Evolutionary conservation across 345 rosid species (phyloP), one percentile per base, ranked within the genome.

Genomic region (Eucalyptus caleyi): DNA sequence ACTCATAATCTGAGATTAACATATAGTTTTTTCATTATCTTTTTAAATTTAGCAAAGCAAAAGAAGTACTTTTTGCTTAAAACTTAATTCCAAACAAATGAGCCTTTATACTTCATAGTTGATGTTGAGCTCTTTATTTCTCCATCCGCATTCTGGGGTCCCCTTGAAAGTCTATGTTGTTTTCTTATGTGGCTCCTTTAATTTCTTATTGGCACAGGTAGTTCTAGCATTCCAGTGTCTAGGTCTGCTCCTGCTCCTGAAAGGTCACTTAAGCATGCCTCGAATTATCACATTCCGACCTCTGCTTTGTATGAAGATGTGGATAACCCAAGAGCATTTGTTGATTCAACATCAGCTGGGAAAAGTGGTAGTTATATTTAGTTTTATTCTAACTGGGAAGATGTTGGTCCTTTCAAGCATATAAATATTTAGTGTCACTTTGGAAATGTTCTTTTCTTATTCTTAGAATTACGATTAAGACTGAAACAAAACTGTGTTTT

Each of bases 251-350:
- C 87, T 77, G 27, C 91, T 90, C 93, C 54, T 94, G 94, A 90
- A 93, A 95, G 88, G 65, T 92, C 94, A 47, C 91, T 89, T 89
- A 95, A 88, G 89, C 97, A 92, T 90, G 96, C 94, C 87, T 90
- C 95, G 65, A 94, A 96, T 88, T 98, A 94, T 90, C 98, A 95
- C 92, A 98, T 88, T 54, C 98, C 99, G 54, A 97, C 99, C 69
- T 95, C 99, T 87, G 98, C 99, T 91, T 93, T 98, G 87, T 96
- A 96, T 89, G 98, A 95, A 91, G 88, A 91, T 19, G 47, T 37
- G 83, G 89, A 77, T 77, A 44, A 40, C 83, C 83, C 83, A 40
- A 21, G 27, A 37, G 83, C 45, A 18, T 77, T 26, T 77, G 83
- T 21, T 23, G 83, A 77, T 37, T 77, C 83, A 77, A 5, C 83